Base-by-base conservation (phyloP, 1,139 yeast genomes). In the Hemisphaericaspora subhashii region DNA sequence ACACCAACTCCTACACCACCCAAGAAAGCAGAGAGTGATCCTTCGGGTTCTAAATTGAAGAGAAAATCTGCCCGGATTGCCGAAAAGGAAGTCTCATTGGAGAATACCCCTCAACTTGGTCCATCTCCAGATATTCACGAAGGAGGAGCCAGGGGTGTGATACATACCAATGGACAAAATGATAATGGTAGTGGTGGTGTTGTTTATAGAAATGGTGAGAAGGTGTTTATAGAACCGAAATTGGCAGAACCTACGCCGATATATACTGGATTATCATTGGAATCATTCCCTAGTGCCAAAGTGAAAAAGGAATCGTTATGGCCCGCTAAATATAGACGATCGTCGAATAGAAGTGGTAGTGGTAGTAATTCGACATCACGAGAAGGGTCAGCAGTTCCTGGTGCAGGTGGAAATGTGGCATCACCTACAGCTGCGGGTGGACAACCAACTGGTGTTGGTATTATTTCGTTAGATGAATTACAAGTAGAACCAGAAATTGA, bases 261-360 rank as follows among this genome's bases (percentile, higher is more conserved):
- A 18, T 76, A 77, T 35, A 81, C 89, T 0, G 95, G 95, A 1
- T 67, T 76, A 29, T 83, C 90, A 3, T 58, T 86, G 37, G 88
- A 79, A 45, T 68, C 77, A 4, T 66, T 68, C 4, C 95, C 95
- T 5, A 75, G 77, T 7, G 55, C 67, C 0, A 80, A 74, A 48
- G 62, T 75, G 32, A 76, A 70, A 45, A 75, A 72, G 47, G 83
- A 79, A 39, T 67, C 77, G 21, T 47, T 72, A 26, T 72, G 77
- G 80, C 72, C 74, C 16, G 49, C 47, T 11, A 59, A 51, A 43
- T 49, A 35, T 44, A 50, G 47, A 45, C 31, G 42, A 45, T 40
- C 37, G 21, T 20, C 31, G 3, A 29, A 33, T 29, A 11, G 23
- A 2, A 15, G 11, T 13, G 29, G 41, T 36, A 37, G 29, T 24